A percentile compares a stretch with the other conserved stretches of the same genome.
Evolutionary conservation across 306 rosid species (phyloP).

Genomic region (Cicer arietinum): DNA sequence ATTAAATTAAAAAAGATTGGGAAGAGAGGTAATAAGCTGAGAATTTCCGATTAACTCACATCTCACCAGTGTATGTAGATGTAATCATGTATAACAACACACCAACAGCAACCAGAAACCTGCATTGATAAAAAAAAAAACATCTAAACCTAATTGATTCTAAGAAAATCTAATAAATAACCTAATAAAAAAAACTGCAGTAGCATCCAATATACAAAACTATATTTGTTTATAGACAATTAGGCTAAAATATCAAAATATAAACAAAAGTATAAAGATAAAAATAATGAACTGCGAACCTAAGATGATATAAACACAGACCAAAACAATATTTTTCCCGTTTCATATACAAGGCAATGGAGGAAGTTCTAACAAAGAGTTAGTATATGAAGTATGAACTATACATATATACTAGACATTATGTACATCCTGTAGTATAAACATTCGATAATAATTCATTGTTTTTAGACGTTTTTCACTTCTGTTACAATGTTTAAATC

Average conservation of each 20-base stretch:
- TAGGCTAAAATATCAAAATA: constrained; percentile 24
- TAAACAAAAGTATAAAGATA: background rate
- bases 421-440: background rate
- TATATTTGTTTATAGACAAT: constrained; percentile 21
- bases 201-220: constrained; percentile 19
- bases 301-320: background rate
- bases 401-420: background rate
- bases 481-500: background rate
- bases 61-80: constrained; percentile 59
- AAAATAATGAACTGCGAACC: background rate
- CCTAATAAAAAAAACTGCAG: constrained; percentile 1
- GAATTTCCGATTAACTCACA: constrained; percentile 39
- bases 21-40: constrained; percentile 27
- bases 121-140: constrained; percentile 62
- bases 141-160: constrained; percentile 66
- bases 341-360: constrained; percentile 23
- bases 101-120: constrained; percentile 62
- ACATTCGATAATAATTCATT: background rate
- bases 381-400: constrained; percentile 19
- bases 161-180: constrained; percentile 44
- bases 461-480: constrained; percentile 13
- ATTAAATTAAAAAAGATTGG: constrained; percentile 4
- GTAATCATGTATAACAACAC: constrained; percentile 44
- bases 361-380: background rate
- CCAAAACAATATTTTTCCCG: background rate